Evolutionary conservation across 495 filamentous ascomycete species (phyloP).

Genomic region (Chaetomium cochliodes): DNA sequence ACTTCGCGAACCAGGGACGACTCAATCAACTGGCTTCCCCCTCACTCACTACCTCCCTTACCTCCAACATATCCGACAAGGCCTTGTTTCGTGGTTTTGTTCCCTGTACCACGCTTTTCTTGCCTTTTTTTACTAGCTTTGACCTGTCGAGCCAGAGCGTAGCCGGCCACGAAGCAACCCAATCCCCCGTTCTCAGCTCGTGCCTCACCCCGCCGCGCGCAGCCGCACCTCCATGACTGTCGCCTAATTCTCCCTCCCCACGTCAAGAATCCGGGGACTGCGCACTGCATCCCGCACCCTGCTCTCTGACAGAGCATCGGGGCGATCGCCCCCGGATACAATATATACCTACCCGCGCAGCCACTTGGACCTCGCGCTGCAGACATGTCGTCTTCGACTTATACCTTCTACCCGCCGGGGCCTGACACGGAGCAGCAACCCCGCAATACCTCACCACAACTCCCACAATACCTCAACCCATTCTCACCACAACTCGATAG

Average conservation of each 20-base stretch:
- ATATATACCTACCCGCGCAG: slow-evolving; percentile 26
- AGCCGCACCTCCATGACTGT: slow-evolving; percentile 30
- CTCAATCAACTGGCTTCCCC: slow-evolving; percentile 8
- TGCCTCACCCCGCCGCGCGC: slow-evolving; percentile 24
- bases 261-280: slow-evolving; percentile 21
- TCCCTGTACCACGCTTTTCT: neutral
- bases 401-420: slow-evolving; percentile 32
- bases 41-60: neutral
- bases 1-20: neutral
- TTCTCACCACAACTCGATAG: slow-evolving; percentile 43
- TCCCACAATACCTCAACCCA: slow-evolving; percentile 31
- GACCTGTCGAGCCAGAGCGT: neutral
- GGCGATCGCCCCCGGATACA: slow-evolving; percentile 3
- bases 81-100: neutral
- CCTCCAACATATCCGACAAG: neutral
- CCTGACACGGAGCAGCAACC: slow-evolving; percentile 34
- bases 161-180: neutral
- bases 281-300: slow-evolving; percentile 16
- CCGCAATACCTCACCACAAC: slow-evolving; percentile 30
- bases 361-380: slow-evolving; percentile 22
- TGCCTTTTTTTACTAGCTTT: neutral
- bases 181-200: slow-evolving; percentile 1
- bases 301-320: slow-evolving; percentile 9
- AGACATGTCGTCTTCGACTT: slow-evolving; percentile 39
- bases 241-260: slow-evolving; percentile 25